Evolutionary conservation across 805 yeast species (phyloP).

Genomic region (Nakazawaea ernobii): DNA sequence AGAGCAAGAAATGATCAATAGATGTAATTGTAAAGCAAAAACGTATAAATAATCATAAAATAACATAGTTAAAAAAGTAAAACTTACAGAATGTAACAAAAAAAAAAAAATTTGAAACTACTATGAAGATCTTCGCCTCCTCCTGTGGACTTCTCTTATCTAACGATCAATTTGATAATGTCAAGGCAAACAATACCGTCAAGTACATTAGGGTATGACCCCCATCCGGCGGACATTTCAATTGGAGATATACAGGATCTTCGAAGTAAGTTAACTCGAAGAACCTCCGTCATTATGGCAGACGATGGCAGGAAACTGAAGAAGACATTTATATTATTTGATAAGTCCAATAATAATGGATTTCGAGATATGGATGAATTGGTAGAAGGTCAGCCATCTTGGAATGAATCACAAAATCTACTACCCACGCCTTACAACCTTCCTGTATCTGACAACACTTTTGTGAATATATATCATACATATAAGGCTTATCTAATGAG

Average conservation of each 20-base stretch:
- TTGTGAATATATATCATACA: background rate
- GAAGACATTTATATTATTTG: slow-evolving; percentile 5
- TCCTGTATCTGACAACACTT: background rate
- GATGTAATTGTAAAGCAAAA: background rate
- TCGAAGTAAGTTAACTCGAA: background rate
- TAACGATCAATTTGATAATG: background rate
- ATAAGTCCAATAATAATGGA: background rate
- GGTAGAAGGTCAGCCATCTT: background rate
- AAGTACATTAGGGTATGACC: background rate
- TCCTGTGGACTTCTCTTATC: background rate
- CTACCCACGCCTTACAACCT: slow-evolving; percentile 3
- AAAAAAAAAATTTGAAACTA: background rate
- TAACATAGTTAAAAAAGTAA: background rate
- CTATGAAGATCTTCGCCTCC: too few species aligned
- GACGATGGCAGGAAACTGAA: slow-evolving; percentile 7
- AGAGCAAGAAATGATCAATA: slow-evolving; percentile 3
- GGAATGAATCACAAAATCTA: background rate
- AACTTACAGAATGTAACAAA: background rate
- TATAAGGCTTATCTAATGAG: background rate
- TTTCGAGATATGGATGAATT: background rate
- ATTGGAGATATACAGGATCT: slow-evolving; percentile 9
- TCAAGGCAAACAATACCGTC: background rate
- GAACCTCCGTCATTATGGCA: slow-evolving; percentile 10
- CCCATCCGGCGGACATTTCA: slow-evolving; percentile 5
- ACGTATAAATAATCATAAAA: too few species aligned